Evolutionary conservation across 2,329 filamentous ascomycete genomes (phyloP).

Genomic region (Gnomoniopsis sp.): DNA sequence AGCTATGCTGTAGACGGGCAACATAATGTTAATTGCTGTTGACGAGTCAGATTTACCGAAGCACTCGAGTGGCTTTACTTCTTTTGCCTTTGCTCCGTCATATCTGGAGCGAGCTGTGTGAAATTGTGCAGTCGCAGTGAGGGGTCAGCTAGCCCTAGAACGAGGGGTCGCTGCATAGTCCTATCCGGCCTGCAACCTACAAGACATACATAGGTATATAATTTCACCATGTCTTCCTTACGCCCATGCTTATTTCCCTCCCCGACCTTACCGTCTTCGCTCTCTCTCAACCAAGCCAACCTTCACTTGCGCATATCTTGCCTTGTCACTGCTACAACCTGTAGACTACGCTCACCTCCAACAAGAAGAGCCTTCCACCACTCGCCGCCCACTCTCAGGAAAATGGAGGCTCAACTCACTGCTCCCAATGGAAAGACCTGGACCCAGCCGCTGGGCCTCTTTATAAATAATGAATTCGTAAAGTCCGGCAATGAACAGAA

Average conservation of each 20-base stretch:
- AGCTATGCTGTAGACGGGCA: background rate
- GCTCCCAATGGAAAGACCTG: conserved; percentile 75
- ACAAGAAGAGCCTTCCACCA: background rate
- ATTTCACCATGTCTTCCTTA: no score
- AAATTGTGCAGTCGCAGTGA: background rate
- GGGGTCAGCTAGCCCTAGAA: background rate
- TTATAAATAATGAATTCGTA: conserved; percentile 81
- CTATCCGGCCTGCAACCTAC: background rate
- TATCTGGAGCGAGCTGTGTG: background rate
- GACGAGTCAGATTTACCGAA: background rate
- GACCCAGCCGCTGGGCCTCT: conserved; percentile 70
- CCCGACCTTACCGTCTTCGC: background rate
- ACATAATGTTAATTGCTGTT: background rate
- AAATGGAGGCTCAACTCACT: conserved; percentile 55
- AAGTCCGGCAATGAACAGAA: conserved; percentile 62
- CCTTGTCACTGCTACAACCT: background rate
- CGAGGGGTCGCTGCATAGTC: background rate
- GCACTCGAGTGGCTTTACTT: background rate
- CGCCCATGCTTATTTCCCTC: background rate
- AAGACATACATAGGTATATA: background rate
- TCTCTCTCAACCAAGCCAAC: background rate
- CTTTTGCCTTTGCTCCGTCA: background rate
- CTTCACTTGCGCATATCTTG: background rate
- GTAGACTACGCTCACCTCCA: background rate
- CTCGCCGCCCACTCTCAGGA: conserved; percentile 7